A percentile compares a stretch with the other conserved stretches of the same genome.
phyloP scores from a whole-genome alignment of 2,329 filamentous ascomycete genomes.

The Colletotrichum liaoningense region DNA sequence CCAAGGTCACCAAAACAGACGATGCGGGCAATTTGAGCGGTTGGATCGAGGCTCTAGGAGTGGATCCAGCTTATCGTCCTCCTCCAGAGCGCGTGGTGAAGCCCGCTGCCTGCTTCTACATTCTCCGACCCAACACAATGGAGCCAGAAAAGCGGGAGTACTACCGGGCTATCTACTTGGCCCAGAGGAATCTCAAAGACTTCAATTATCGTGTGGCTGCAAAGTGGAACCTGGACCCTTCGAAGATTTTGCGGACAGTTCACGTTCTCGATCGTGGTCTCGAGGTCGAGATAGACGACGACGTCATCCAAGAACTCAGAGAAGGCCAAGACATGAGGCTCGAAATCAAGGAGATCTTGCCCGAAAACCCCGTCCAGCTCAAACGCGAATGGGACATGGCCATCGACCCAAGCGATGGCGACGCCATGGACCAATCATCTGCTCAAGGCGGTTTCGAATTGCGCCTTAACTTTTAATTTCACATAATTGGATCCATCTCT shows the following conservation, averaged over 20 bases:
- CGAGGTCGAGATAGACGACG: constrained; percentile 89
- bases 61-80: constrained; percentile 87
- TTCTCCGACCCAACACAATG: constrained; percentile 67
- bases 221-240: constrained; percentile 85
- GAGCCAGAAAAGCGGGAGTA: constrained; percentile 68
- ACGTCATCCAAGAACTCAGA: constrained; percentile 82
- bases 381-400: constrained; percentile 74
- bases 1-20: constrained; percentile 64
- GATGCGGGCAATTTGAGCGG: constrained; percentile 76
- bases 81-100: constrained; percentile 79
- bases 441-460: constrained; percentile 54
- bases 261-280: constrained; percentile 80
- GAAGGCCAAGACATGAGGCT: constrained; percentile 94
- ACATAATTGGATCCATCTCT: constrained; percentile 26
- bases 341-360: constrained; percentile 66
- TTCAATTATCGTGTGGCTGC: constrained; percentile 77
- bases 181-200: constrained; percentile 79
- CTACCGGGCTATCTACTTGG: constrained; percentile 88
- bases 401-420: constrained; percentile 59
- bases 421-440: constrained; percentile 46
- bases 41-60: constrained; percentile 91
- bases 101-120: constrained; percentile 88
- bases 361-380: constrained; percentile 46
- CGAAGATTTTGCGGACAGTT: constrained; percentile 76
- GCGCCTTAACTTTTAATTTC: constrained; percentile 57